phyloP scores from a whole-genome alignment of 1,284 basidiomycete species.

The Sparassis latifolia region DNA sequence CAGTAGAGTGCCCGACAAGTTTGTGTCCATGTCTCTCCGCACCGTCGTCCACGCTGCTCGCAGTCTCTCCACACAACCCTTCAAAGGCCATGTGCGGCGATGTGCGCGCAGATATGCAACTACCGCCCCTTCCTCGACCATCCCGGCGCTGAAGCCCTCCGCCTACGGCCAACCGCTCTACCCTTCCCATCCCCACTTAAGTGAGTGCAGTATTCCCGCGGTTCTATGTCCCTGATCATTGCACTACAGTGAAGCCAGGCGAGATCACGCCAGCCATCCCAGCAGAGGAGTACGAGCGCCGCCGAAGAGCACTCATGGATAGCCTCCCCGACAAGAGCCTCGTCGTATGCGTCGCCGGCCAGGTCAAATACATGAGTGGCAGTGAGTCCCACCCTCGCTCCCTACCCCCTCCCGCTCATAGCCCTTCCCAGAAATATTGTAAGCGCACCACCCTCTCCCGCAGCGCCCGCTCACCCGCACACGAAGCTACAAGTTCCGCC shows the following conservation, averaged over 20 bases:
- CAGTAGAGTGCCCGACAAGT: no score
- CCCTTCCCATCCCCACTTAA: constrained; percentile 24
- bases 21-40: background rate
- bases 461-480: background rate
- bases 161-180: constrained; percentile 24
- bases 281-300: constrained; percentile 74
- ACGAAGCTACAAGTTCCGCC: constrained; percentile 90
- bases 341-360: constrained; percentile 77
- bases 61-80: background rate
- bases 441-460: constrained; percentile 16
- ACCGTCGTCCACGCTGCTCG: background rate
- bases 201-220: constrained; percentile 7
- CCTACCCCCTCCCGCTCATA: constrained; percentile 3
- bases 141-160: constrained; percentile 19
- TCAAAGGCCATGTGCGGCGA: background rate
- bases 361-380: constrained; percentile 83
- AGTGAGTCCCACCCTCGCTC: constrained; percentile 45
- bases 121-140: background rate
- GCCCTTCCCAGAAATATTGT: constrained; percentile 41
- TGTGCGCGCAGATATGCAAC: constrained; percentile 5
- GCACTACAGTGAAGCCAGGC: constrained; percentile 22
- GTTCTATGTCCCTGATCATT: no score
- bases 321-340: constrained; percentile 70
- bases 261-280: constrained; percentile 88
- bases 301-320: constrained; percentile 73